Evolutionary conservation across 257 asterid species (phyloP), one percentile per base, ranked within the genome.

Genomic region (Sherardia arvensis): DNA sequence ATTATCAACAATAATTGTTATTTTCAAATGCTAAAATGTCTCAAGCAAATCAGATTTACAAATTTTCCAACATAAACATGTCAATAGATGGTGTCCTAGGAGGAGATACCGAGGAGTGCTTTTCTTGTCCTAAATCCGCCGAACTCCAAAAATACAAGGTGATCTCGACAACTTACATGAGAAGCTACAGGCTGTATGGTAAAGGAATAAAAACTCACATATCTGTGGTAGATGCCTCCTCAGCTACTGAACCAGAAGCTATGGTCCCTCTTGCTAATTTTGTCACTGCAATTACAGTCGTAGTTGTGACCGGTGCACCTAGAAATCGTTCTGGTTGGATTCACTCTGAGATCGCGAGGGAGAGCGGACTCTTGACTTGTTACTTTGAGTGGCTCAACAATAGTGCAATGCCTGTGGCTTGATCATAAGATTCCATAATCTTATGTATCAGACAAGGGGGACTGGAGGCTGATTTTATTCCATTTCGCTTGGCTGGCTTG

Each of bases 171-270:
- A 71, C 70, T 57, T 64, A 56, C 61, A 59, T 65, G 66, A 71
- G 70, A 60, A 64, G 70, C 43, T 71, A 25, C 40, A 40, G 66
- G 22, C 66, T 71, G 25, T 56, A 71, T 15, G 32, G 54, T 15
- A 66, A 22, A 57, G 74, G 74, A 32, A 26, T 73, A 54, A 18
- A 4, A 34, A 58, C 70, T 26, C 74, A 73, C 32, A 64, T 74
- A 26, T 64, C 69, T 62, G 64, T 69, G 53, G 78, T 69, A 3
- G 78, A 74, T 40, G 65, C 78, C 53, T 74, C 78, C 18, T 74
- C 71, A 51, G 71, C 56, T 25, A 68, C 66, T 59, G 78, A 74
- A 66, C 74, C 74, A 12, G 78, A 73, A 66, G 14, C 67, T 7
- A 3, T 69, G 43, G 71, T 69, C 18, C 71, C 78, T 64, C 60